A percentile compares a stretch with the other conserved stretches of the same genome.
These are phyloP conservation scores for Rhododendron griersonianum DNA, from an alignment of 148 eudicot species.

Conservation along the genomic window DNA sequence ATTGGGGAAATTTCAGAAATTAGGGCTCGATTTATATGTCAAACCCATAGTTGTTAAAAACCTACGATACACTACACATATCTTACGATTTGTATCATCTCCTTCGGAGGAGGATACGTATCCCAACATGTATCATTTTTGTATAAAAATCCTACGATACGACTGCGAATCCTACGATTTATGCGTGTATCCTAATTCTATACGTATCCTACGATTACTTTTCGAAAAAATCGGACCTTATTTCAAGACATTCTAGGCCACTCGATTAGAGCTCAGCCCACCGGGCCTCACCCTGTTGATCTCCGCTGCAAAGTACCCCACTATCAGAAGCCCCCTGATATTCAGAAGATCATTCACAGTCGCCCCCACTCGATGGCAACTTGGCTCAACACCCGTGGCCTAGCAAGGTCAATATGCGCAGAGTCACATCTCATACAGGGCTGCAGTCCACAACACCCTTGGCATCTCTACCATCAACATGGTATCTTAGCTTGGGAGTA, in stretches of 20 bases:
- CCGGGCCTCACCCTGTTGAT: neutral
- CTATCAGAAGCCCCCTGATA: neutral
- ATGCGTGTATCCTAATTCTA: too few species aligned
- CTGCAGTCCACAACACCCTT: neutral
- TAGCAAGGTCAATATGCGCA: neutral
- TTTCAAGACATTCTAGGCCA: neutral
- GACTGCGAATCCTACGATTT: too few species aligned
- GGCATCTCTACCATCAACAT: neutral
- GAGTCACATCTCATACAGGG: neutral
- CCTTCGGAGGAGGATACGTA: too few species aligned
- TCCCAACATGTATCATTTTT: too few species aligned
- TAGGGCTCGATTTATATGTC: too few species aligned
- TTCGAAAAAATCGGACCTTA: too few species aligned
- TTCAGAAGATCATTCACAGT: neutral
- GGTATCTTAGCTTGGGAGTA: neutral
- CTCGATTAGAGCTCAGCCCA: neutral
- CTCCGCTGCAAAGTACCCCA: neutral
- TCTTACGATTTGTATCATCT: too few species aligned
- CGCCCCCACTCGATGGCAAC: neutral
- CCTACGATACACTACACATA: too few species aligned
- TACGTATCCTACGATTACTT: too few species aligned
- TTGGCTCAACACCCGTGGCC: neutral
- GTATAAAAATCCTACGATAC: too few species aligned
- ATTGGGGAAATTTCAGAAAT: too few species aligned
- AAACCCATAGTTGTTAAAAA: too few species aligned